A percentile compares a stretch with the other conserved stretches of the same genome.
Evolutionary conservation across 2,329 filamentous ascomycete genomes (phyloP).

Genomic region (Dryadomyces quercivorus): DNA sequence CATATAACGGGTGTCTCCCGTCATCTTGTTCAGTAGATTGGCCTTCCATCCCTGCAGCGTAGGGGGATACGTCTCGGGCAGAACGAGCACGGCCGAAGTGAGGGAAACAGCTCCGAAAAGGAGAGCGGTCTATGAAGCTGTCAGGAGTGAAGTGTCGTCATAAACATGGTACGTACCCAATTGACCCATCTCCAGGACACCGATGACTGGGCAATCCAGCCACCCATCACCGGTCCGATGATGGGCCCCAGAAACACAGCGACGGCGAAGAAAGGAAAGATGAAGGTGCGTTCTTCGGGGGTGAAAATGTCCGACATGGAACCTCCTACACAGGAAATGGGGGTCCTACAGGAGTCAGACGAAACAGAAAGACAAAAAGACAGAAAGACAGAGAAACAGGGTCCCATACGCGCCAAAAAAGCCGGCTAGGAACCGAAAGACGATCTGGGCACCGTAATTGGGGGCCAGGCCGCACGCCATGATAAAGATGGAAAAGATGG

Average conservation of each 20-base stretch:
- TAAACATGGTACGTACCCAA: constrained; percentile 31
- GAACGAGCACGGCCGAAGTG: constrained; percentile 18
- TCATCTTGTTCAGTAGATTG: constrained; percentile 23
- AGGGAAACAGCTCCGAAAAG: constrained; percentile 20
- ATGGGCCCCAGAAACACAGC: constrained; percentile 14
- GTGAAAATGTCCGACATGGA: constrained; percentile 34
- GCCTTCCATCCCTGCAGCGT: constrained; percentile 32
- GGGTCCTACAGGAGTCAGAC: constrained; percentile 6
- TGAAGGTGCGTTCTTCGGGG: constrained; percentile 32
- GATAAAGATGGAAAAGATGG: constrained; percentile 34
- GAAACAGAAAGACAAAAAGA: too few relatives aligned
- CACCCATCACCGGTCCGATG: constrained; percentile 15
- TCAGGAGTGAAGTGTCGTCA: too few relatives aligned
- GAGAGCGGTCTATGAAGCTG: too few relatives aligned
- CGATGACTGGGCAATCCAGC: constrained; percentile 16
- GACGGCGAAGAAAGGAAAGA: constrained; percentile 37
- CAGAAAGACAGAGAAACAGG: too few relatives aligned
- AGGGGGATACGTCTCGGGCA: constrained; percentile 38
- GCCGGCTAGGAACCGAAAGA: constrained; percentile 36
- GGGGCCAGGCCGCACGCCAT: constrained; percentile 33
- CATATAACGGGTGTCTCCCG: constrained; percentile 31
- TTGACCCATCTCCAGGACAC: constrained; percentile 31
- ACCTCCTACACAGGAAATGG: constrained; percentile 26
- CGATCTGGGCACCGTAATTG: constrained; percentile 31
- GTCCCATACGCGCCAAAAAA: constrained; percentile 21